Conservation (phyloP, 2,329 filamentous ascomycete genomes). For the Verticillium alfalfae region DNA sequence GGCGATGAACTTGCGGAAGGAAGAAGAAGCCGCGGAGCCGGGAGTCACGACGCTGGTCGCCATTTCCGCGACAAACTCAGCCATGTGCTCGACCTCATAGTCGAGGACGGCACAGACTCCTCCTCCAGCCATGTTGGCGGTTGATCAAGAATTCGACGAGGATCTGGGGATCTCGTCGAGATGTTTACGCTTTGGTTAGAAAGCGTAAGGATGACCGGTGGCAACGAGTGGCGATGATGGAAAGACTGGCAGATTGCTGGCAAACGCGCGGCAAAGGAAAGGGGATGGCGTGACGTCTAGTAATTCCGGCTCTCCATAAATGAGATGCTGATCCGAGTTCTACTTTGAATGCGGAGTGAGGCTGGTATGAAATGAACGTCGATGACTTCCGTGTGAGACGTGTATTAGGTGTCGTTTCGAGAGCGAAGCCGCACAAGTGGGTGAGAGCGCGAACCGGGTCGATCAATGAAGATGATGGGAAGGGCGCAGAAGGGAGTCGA, state of each 20-base stretch:
- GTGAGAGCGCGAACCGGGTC: background rate
- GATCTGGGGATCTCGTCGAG: constrained; percentile 35
- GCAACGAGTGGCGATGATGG: background rate
- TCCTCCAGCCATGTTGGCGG: constrained; percentile 63
- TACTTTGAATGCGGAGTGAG: background rate
- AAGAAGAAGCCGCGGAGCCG: constrained; percentile 38
- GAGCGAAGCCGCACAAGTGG: background rate
- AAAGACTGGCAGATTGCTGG: background rate
- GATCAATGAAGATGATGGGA: background rate
- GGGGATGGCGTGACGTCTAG: background rate
- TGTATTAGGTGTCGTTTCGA: background rate
- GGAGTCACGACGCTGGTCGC: constrained; percentile 56
- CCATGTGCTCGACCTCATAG: constrained; percentile 95
- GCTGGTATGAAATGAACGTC: background rate
- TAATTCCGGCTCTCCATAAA: background rate
- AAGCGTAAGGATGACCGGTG: constrained; percentile 5
- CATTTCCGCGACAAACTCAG: constrained; percentile 91
- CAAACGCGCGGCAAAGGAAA: background rate
- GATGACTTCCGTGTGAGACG: background rate
- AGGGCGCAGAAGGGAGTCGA: background rate
- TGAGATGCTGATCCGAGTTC: background rate
- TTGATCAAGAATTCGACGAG: constrained; percentile 26
- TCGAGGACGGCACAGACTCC: constrained; percentile 91
- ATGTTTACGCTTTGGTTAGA: background rate
- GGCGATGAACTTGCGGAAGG: constrained; percentile 86